Base-by-base conservation (phyloP, 1,284 basidiomycete species). In the Rhodotorula sp. region DNA sequence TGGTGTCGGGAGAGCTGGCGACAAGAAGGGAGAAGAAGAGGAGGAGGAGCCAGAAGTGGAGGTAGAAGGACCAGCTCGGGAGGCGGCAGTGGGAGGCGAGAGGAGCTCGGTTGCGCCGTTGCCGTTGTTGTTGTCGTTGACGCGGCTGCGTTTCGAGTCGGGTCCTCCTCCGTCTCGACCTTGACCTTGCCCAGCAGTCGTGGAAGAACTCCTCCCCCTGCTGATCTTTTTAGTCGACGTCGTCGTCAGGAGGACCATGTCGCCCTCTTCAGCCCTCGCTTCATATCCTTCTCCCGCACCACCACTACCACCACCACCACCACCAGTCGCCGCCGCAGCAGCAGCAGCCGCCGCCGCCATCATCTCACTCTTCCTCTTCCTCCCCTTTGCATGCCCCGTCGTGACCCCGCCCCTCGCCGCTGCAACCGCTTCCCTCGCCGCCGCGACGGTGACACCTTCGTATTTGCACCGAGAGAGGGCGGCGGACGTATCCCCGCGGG, bases 381-480 rank as follows among this genome's bases (percentile, higher is more conserved):
- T 33, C 12, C 53, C 53, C 53, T 54, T 54, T 12, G 53, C 53
- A 18, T 54, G 53, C 2, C 53, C 53, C 26, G 53, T 54, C 26
- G 53, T 54, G 14, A 26, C 56, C 14, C 53, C 68, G 53, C 58
- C 68, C 48, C 60, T 37, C n/a, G 67, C 65, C 0, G 71, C 54
- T 4, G 62, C 61, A 3, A 57, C 62, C 12, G 54, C 49, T 42
- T 67, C 66, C 20, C 69, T 54, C 2, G 69, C 69, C 37, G 66
- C 66, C 7, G 69, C 69, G 55, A 71, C 69, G 6, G 66, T 65
- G 7, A 66, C 67, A 15, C 73, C 73, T n/a, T 75, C 73, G 67
- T 75, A 75, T 49, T 62, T 67, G 48, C 73, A 75, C 51, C 65
- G 70, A 10, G 30, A 24, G 4, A 17, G 44, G 0, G 67, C 67